Conservation (phyloP, 2,329 filamentous ascomycete species). For the Sporothrix globosa region DNA sequence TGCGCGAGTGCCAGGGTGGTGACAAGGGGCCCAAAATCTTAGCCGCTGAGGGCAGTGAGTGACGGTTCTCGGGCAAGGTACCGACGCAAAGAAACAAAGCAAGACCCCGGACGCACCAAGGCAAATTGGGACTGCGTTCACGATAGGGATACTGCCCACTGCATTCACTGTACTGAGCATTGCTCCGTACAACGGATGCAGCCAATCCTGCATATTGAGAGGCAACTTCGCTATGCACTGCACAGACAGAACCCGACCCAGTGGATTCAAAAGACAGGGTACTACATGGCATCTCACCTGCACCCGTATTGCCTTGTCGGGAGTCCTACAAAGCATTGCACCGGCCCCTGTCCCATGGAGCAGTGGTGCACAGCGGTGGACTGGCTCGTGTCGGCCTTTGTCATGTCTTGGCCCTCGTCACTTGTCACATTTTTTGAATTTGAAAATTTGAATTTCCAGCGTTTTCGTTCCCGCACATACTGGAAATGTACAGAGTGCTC, state of each 20-base stretch:
- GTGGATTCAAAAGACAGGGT: neutral
- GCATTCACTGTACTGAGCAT: neutral
- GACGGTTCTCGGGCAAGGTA: neutral
- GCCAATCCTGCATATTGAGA: neutral
- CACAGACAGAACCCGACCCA: conserved; percentile 5
- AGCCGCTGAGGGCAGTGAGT: neutral
- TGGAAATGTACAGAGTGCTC: neutral
- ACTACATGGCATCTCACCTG: neutral
- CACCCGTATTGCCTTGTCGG: no score
- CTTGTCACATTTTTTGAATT: conserved; percentile 7
- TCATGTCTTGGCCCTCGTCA: conserved; percentile 3
- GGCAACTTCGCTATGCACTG: neutral
- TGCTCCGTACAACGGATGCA: neutral
- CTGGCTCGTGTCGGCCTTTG: neutral
- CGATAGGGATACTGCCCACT: neutral
- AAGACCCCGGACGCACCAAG: neutral
- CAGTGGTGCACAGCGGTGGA: neutral
- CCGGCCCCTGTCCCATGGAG: no score
- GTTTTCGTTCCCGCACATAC: neutral
- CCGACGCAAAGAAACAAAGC: neutral
- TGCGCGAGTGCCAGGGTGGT: neutral
- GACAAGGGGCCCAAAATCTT: neutral
- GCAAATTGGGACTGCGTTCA: neutral
- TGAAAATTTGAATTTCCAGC: neutral
- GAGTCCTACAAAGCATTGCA: no score